phyloP scores from a whole-genome alignment of 2,329 filamentous ascomycete genomes.

The Aspergillus uvarum region DNA sequence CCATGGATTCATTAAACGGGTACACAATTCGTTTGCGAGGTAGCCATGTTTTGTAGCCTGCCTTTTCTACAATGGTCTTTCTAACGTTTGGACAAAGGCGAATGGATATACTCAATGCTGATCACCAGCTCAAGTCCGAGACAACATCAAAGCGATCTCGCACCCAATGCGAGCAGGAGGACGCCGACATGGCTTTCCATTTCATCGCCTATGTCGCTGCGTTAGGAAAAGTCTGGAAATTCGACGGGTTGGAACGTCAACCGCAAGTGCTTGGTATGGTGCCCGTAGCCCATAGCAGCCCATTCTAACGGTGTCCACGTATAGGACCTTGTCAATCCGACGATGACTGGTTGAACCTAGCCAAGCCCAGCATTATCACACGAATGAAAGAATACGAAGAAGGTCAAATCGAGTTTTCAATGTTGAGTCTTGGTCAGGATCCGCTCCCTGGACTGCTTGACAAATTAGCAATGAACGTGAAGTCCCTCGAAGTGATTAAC shows the following conservation, averaged over 20 bases:
- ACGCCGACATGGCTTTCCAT: slow-evolving; percentile 70
- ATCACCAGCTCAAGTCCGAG: slow-evolving; percentile 59
- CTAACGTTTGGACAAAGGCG: slow-evolving; percentile 49
- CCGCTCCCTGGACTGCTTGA: slow-evolving; percentile 54
- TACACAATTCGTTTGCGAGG: slow-evolving; percentile 86
- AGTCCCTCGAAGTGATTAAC: slow-evolving; percentile 43
- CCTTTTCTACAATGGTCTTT: not conserved
- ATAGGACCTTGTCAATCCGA: slow-evolving; percentile 42
- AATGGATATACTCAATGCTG: slow-evolving; percentile 72
- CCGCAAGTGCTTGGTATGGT: slow-evolving; percentile 62
- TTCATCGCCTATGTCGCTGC: slow-evolving; percentile 86
- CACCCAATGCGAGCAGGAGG: slow-evolving; percentile 44
- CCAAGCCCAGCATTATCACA: slow-evolving; percentile 62
- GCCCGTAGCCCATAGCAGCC: too few relatives aligned
- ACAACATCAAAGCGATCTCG: slow-evolving; percentile 41
- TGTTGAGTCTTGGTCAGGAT: slow-evolving; percentile 71
- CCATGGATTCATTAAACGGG: slow-evolving; percentile 72
- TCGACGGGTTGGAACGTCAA: slow-evolving; percentile 77
- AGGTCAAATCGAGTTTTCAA: slow-evolving; percentile 69
- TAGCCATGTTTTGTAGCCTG: slow-evolving; percentile 33
- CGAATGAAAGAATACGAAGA: slow-evolving; percentile 68
- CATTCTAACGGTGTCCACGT: not conserved
- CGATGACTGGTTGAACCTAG: slow-evolving; percentile 66
- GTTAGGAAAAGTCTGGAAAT: slow-evolving; percentile 75
- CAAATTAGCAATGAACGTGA: slow-evolving; percentile 48